Evolutionary conservation across 2,329 filamentous ascomycete species (phyloP), one percentile per base, ranked within the genome.

Genomic region (Phialophora chinensis): DNA sequence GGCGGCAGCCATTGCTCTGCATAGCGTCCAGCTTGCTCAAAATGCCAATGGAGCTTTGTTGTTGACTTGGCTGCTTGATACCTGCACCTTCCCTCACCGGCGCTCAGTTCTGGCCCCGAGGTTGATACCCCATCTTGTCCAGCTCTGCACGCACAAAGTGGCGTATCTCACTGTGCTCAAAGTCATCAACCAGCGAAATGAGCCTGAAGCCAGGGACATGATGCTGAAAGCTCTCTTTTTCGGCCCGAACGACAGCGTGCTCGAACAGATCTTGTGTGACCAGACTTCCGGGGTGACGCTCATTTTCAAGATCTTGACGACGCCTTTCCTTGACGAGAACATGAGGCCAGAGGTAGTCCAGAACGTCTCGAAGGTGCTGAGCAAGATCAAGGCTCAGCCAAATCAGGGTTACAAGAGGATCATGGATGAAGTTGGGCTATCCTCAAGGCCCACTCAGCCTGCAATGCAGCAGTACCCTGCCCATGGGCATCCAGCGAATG

Each of bases 291-390:
- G 95, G 62, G 92, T 94, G 3, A 98, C 94, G 0, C 82, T 99
- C 72, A 98, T 99, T 74, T 99, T 98, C 87, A 99, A 99, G 84
- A 93, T 98, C 38, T 84, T 99, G 63, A 98, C 95, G 0, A 98
- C 93, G 7, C 95, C 95, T 0, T 98, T 97, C 85, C 93, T 98
- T 71, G 95, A 99, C 72, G 95, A 99, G 77, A 88, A 84, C 60
- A 93, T 97, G 76, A 90, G 95, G 56, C 83, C 86, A 54, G 91
- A 97, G 74, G 93, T 97, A 25, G 88, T 97, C 4, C 92, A 97
- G 74, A 97, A 93, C 66, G 92, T 99, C 60, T 92, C 94, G 75
- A 92, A 88, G 73, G 93, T 98, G 47, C 85, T 99, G 38, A 81
- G 94, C 38, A 90, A 91, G 74, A 90, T 98, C 79, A 97, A 97